Conservation (phyloP, 768 basidiomycete species). For the Podaxis sp. region DNA sequence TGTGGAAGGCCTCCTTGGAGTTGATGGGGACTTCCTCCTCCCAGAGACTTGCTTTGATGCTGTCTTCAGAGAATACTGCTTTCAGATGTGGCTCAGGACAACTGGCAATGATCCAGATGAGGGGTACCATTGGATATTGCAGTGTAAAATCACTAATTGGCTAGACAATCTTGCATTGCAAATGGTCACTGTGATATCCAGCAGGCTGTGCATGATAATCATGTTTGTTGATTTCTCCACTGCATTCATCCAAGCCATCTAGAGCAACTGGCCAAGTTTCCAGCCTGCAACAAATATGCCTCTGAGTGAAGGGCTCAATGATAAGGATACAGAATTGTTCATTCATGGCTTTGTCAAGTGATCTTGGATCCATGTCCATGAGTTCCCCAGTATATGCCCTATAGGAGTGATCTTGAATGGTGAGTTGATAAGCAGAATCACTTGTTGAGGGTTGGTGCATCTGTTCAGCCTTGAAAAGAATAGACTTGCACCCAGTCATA, state of each 20-base stretch:
- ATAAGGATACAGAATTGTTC: constrained; percentile 19
- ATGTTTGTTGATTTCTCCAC: background rate
- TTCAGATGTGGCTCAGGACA: constrained; percentile 27
- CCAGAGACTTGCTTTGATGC: background rate
- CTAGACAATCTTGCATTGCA: constrained; percentile 20
- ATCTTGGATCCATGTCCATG: constrained; percentile 2
- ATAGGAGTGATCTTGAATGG: background rate
- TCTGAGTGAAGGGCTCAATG: constrained; percentile 11
- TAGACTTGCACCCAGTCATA: constrained; percentile 20
- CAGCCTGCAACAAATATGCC: background rate
- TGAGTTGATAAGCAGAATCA: constrained; percentile 2
- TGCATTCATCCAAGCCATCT: constrained; percentile 30
- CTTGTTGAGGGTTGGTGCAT: background rate
- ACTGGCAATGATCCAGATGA: constrained; percentile 27
- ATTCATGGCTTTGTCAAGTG: constrained; percentile 12
- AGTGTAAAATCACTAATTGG: constrained; percentile 8
- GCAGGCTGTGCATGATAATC: too few relatives aligned
- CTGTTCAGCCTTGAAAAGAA: constrained; percentile 20
- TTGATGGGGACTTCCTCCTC: constrained; percentile 11
- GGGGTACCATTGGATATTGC: constrained; percentile 5
- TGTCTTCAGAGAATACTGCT: constrained; percentile 9
- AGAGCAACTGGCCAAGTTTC: constrained; percentile 14
- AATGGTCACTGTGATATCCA: background rate
- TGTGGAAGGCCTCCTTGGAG: constrained; percentile 17
- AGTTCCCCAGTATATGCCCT: background rate